These are phyloP conservation scores for Phoma sp. DNA, from an alignment of 2,329 filamentous ascomycete species.

Conservation along the genomic window DNA sequence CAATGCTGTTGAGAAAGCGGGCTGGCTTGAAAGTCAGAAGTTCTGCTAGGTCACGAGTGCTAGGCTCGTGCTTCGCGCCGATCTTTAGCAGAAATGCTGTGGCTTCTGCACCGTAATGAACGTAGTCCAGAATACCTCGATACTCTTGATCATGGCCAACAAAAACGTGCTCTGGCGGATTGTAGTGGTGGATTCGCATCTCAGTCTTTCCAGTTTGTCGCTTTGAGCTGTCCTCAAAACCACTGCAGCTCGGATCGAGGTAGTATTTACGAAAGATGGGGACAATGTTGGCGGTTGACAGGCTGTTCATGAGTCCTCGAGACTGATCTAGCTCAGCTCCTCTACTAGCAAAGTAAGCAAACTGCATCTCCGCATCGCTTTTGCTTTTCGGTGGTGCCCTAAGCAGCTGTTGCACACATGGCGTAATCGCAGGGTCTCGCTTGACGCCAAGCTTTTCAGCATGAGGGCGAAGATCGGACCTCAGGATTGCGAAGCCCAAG, in stretches of 20 bases:
- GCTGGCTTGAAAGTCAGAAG: conserved; percentile 86
- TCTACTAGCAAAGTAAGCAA: conserved; percentile 83
- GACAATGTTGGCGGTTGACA: conserved; percentile 47
- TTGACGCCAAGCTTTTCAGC: conserved; percentile 86
- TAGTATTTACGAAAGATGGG: conserved; percentile 47
- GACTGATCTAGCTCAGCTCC: conserved; percentile 71
- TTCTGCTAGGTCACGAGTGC: conserved; percentile 81
- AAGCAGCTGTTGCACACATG: conserved; percentile 77
- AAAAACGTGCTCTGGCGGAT: conserved; percentile 79
- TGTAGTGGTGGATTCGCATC: conserved; percentile 57
- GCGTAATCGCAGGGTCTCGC: conserved; percentile 78
- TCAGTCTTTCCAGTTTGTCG: conserved; percentile 43
- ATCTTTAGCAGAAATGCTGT: conserved; percentile 89
- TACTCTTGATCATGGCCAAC: conserved; percentile 77
- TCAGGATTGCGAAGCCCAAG: conserved; percentile 81
- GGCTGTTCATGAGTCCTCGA: conserved; percentile 30
- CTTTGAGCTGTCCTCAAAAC: conserved; percentile 44
- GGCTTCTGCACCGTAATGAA: conserved; percentile 87
- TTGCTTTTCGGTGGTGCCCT: conserved; percentile 73
- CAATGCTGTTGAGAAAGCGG: conserved; percentile 79
- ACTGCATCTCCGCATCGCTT: conserved; percentile 73
- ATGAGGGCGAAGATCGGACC: conserved; percentile 78
- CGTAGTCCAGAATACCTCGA: conserved; percentile 93
- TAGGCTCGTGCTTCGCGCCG: conserved; percentile 91
- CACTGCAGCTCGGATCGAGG: conserved; percentile 37